Evolutionary conservation across 2,329 filamentous ascomycete genomes (phyloP), one percentile per base, ranked within the genome.

Genomic region (Trichoderma semiorbis): DNA sequence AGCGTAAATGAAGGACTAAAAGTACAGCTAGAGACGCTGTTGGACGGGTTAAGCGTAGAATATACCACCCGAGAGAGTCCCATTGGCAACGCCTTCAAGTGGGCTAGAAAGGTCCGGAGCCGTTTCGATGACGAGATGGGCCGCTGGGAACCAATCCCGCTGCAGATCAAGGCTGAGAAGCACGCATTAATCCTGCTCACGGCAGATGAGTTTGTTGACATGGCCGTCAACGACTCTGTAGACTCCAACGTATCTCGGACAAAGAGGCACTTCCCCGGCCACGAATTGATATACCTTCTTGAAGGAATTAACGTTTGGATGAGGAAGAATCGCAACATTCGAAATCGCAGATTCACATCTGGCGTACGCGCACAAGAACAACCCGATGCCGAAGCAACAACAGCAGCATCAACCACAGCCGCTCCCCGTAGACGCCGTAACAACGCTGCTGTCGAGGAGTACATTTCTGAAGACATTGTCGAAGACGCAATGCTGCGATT

Each of bases 401-500:
- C 57, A 24, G 30, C 58, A 24, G 5, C 58, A 18, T 61, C 58
- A 1, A 39, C 58, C n/a, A 8, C 63, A 79, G 55, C 73, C 73
- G 63, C 72, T 75, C 73, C 74, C 61, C 67, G 71, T 16, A 80
- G 81, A 3, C 79, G 81, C 75, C 85, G 80, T 78, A 85, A 81
- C 73, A 84, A 78, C 70, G 79, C 78, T 32, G 78, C 75, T 60
- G 24, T 30, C 6, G 80, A 73, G 72, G 83, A 86, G 43, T 87
- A 89, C 68, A 82, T 95, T 30, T 87, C 91, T 70, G 91, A 94
- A 72, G 89, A 93, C 74, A 78, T 83, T 26, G 84, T 95, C 58
- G 92, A 95, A 77, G 90, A 93, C 75, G 90, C 91, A 5, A 83
- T 95, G 3, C 83, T 95, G 12, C 84, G 88, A 18, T 82, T 95